Conservation (phyloP, 2,329 filamentous ascomycete species). For the Furcasterigmium sp. region DNA sequence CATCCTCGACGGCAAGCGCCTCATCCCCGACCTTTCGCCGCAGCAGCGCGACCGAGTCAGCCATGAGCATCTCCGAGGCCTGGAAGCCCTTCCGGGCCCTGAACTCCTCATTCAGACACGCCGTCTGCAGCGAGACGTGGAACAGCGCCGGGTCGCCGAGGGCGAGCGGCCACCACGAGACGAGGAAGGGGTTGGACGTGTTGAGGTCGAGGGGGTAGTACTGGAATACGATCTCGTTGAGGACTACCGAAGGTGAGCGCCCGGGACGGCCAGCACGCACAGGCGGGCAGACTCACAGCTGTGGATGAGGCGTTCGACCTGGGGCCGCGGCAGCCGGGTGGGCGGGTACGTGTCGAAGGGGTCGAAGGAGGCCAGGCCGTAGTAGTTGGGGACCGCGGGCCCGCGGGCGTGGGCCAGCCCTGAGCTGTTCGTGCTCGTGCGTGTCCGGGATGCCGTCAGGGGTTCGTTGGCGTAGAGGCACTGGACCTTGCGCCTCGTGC, state of each 20-base stretch:
- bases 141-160: constrained; percentile 51
- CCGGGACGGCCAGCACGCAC: too few relatives aligned
- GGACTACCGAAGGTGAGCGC: constrained; percentile 31
- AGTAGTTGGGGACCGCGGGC: constrained; percentile 14
- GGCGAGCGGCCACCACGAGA: constrained; percentile 56
- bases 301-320: constrained; percentile 51
- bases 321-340: constrained; percentile 43
- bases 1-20: constrained; percentile 43
- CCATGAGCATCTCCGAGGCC: constrained; percentile 50
- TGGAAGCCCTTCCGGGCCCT: constrained; percentile 46
- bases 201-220: constrained; percentile 54
- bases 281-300: constrained; percentile 47
- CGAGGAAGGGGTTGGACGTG: constrained; percentile 49
- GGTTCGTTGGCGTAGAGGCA: constrained; percentile 53
- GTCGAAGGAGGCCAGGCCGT: constrained; percentile 35
- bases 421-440: neutral
- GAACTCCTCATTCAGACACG: constrained; percentile 49
- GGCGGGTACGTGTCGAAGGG: constrained; percentile 52
- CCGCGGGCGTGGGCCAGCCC: neutral
- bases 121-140: constrained; percentile 54
- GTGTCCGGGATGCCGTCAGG: constrained; percentile 20
- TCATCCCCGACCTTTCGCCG: constrained; percentile 42
- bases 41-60: constrained; percentile 48
- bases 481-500: constrained; percentile 37
- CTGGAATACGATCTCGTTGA: constrained; percentile 53